A percentile compares a stretch with the other conserved stretches of the same genome.
Conservation (phyloP, 2,329 filamentous ascomycete genomes). For the Xylaria sp. region DNA sequence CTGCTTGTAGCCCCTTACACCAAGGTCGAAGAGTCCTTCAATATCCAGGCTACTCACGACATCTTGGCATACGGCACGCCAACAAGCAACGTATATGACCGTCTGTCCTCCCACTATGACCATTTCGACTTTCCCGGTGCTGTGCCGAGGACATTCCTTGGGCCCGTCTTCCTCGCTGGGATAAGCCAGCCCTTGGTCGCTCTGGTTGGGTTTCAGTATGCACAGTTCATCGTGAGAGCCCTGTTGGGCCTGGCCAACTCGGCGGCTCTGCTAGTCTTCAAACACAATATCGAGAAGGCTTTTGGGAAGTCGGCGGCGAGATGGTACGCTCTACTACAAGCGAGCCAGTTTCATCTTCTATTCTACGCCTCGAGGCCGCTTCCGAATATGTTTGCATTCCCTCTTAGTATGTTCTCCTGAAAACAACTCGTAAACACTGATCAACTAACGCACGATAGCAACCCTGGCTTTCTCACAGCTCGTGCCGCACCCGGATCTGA, state of each 20-base stretch:
- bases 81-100: conserved; percentile 55
- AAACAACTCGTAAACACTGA: background rate
- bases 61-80: conserved; percentile 82
- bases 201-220: conserved; percentile 60
- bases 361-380: conserved; percentile 92
- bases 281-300: conserved; percentile 63
- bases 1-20: conserved; percentile 82
- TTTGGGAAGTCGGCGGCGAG: conserved; percentile 72
- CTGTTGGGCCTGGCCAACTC: conserved; percentile 81
- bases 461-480: conserved; percentile 65
- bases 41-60: conserved; percentile 92
- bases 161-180: conserved; percentile 76
- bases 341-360: conserved; percentile 87
- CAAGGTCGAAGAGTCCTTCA: conserved; percentile 99
- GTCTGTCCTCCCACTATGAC: conserved; percentile 73
- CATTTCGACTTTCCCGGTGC: conserved; percentile 90
- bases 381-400: conserved; percentile 96
- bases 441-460: conserved; percentile 50
- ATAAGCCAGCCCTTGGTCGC: conserved; percentile 70
- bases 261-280: conserved; percentile 68
- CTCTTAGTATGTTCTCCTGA: conserved; percentile 66
- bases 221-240: conserved; percentile 71
- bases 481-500: conserved; percentile 45
- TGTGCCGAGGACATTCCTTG: conserved; percentile 89
- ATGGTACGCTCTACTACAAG: conserved; percentile 82